phyloP scores from a whole-genome alignment of 1,284 basidiomycete genomes.

The Fomitiporia mediterranea region DNA sequence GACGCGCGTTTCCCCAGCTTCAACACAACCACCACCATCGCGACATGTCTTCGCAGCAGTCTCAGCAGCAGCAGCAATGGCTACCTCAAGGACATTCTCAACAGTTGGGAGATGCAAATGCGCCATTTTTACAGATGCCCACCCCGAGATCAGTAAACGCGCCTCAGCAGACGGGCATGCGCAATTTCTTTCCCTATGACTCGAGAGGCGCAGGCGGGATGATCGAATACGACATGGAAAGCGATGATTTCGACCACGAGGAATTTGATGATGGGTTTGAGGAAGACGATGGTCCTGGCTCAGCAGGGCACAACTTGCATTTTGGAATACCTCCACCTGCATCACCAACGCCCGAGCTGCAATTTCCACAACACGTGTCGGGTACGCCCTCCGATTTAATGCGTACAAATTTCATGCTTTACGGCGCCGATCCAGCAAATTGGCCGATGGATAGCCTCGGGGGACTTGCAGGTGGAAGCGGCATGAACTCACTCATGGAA shows the following conservation, averaged over 20 bases:
- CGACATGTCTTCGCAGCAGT: slow-evolving; percentile 3
- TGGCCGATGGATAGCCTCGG: slow-evolving; percentile 14
- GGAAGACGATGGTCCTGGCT: slow-evolving; percentile 11
- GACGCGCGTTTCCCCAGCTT: slow-evolving; percentile 4
- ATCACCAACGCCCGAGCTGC: slow-evolving; percentile 17
- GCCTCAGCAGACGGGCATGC: neutral
- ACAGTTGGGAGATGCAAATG: neutral
- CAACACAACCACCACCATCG: slow-evolving; percentile 7
- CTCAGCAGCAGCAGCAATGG: slow-evolving; percentile 7
- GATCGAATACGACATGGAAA: slow-evolving; percentile 3
- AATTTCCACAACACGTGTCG: slow-evolving; percentile 14
- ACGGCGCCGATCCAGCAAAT: slow-evolving; percentile 4
- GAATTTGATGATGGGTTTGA: slow-evolving; percentile 14
- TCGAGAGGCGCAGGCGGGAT: neutral
- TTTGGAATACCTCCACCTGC: neutral
- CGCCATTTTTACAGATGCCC: slow-evolving; percentile 1
- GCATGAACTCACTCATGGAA: neutral
- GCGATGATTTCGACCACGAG: slow-evolving; percentile 17
- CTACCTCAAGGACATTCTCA: neutral
- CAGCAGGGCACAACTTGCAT: neutral
- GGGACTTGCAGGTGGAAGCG: neutral
- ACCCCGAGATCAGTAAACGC: slow-evolving; percentile 4
- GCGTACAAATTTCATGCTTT: slow-evolving; percentile 10
- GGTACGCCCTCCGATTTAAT: slow-evolving; percentile 15
- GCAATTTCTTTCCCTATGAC: neutral